Evolutionary conservation across 1,284 basidiomycete genomes (phyloP).

Genomic region (Austroboletus novae-zelandiae): DNA sequence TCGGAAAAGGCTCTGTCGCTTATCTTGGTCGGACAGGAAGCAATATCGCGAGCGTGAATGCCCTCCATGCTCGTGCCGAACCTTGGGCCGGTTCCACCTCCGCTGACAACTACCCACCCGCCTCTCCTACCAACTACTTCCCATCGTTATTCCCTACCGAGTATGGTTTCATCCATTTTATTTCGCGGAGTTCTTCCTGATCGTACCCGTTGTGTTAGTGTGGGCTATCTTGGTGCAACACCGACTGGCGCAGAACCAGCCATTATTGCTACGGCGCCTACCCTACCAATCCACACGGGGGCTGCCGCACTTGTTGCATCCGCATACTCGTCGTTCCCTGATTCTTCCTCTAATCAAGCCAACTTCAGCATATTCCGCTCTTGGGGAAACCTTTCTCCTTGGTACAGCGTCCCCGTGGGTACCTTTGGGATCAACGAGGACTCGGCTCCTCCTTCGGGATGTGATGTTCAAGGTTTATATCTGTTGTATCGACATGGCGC

Average conservation of each 20-base stretch:
- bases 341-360: slow-evolving; percentile 18
- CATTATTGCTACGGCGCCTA: slow-evolving; percentile 72
- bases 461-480: slow-evolving; percentile 71
- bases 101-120: background rate
- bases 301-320: slow-evolving; percentile 65
- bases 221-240: slow-evolving; percentile 81
- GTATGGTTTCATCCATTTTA: slow-evolving; percentile 12
- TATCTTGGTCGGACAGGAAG: no score
- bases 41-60: background rate
- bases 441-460: slow-evolving; percentile 67
- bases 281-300: slow-evolving; percentile 70
- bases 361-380: slow-evolving; percentile 65
- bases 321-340: slow-evolving; percentile 15
- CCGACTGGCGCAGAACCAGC: slow-evolving; percentile 83
- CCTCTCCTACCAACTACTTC: background rate
- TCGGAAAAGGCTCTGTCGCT: no score
- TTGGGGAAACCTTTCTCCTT: slow-evolving; percentile 85
- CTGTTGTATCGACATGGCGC: slow-evolving; percentile 80
- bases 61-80: background rate
- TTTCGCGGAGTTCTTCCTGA: background rate
- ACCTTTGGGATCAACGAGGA: slow-evolving; percentile 73
- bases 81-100: background rate
- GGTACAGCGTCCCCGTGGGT: slow-evolving; percentile 71
- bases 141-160: background rate
- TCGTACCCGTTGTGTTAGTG: slow-evolving; percentile 23